These are phyloP conservation scores for Kwoniella sp. DNA, from an alignment of 768 basidiomycete genomes.

Conservation along the genomic window DNA sequence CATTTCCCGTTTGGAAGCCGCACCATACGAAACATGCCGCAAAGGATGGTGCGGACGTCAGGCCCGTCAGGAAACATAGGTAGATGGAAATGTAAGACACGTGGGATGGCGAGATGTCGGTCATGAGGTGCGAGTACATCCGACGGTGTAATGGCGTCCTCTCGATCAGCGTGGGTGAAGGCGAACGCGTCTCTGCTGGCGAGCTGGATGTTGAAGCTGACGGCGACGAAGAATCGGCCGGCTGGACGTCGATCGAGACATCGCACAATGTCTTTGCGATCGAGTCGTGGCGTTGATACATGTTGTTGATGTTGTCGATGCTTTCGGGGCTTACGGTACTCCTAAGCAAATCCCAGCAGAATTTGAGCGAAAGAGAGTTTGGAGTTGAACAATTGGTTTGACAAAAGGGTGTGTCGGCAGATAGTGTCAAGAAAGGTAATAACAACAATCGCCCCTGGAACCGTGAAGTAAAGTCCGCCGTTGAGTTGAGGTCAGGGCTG, in stretches of 20 bases:
- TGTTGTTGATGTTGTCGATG: background rate
- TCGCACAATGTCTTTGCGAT: conserved; percentile 6
- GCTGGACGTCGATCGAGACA: conserved; percentile 10
- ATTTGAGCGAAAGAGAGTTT: too few relatives aligned
- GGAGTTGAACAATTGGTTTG: too few relatives aligned
- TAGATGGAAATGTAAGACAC: conserved; percentile 34
- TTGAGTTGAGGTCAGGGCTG: too few relatives aligned
- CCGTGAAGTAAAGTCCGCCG: too few relatives aligned
- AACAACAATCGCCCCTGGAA: too few relatives aligned
- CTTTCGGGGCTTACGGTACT: too few relatives aligned
- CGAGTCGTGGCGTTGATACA: conserved; percentile 14
- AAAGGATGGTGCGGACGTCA: conserved; percentile 35
- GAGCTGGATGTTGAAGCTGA: background rate
- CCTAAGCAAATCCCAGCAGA: too few relatives aligned
- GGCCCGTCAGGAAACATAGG: conserved; percentile 50
- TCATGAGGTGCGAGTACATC: conserved; percentile 1
- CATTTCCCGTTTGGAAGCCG: conserved; percentile 56
- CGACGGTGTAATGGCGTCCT: conserved; percentile 8
- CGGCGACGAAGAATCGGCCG: conserved; percentile 4
- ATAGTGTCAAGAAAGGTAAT: too few relatives aligned
- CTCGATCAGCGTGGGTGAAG: conserved; percentile 15
- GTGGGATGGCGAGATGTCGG: conserved; percentile 7
- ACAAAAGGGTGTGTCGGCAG: too few relatives aligned
- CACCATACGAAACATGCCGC: conserved; percentile 54
- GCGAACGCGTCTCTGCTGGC: conserved; percentile 3